phyloP scores from a whole-genome alignment of 2,329 filamentous ascomycete species.

The Colletotrichum godetiae region DNA sequence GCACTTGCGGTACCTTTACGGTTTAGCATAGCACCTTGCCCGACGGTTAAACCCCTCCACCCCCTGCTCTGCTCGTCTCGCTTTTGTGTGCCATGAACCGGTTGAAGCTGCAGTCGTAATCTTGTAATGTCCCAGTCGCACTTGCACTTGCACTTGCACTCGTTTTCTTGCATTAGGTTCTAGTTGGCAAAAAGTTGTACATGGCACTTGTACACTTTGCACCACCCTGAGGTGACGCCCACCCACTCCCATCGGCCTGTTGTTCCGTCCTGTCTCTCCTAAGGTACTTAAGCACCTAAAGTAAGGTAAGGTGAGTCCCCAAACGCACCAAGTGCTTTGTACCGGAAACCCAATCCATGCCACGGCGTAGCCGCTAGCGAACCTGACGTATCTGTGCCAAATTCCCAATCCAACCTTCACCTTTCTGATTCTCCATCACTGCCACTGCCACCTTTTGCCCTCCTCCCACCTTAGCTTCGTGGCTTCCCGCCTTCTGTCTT shows the following conservation, averaged over 20 bases:
- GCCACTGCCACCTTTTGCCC: constrained; percentile 27
- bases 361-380: background rate
- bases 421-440: constrained; percentile 19
- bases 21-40: background rate
- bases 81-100: background rate
- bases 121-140: constrained; percentile 9
- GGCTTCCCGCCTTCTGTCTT: constrained; percentile 34
- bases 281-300: no score
- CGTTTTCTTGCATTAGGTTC: background rate
- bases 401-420: constrained; percentile 29
- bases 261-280: background rate
- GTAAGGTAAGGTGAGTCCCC: background rate
- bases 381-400: constrained; percentile 22
- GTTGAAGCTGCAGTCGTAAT: constrained; percentile 9
- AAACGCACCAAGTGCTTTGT: background rate
- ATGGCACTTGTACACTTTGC: background rate
- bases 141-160: constrained; percentile 6
- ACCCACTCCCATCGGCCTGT: background rate
- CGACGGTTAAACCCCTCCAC: background rate
- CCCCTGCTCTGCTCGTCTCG: background rate
- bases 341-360: background rate
- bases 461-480: constrained; percentile 27
- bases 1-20: background rate
- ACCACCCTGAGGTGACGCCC: background rate
- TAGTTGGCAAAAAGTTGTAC: background rate